Evolutionary conservation across 2,329 filamentous ascomycete species (phyloP), one percentile per base, ranked within the genome.

Genomic region (Ambrosiella cleistominuta): DNA sequence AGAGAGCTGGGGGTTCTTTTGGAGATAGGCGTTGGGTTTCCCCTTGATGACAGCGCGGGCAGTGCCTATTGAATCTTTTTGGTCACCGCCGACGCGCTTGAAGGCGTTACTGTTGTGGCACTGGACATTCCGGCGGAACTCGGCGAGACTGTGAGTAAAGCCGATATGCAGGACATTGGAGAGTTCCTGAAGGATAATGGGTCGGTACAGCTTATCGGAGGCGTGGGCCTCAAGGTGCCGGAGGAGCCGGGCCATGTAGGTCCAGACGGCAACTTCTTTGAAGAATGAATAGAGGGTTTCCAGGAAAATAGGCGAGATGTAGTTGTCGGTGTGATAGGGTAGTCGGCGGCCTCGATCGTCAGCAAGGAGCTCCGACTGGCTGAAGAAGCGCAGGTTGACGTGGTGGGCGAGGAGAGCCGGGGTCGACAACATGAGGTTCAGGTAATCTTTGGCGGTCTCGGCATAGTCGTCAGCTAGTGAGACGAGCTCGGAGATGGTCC

Each of bases 101-200:
- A 77, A 77, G 63, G 67, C 70, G 52, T 71, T 72, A 0, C 70
- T 72, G 0, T 62, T 66, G 0, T 59, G 60, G 0, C 65, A 67
- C 44, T 73, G 67, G 0, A 75, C 62, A 1, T 70, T 64, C 6
- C 73, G 72, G 60, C 70, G 74, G 52, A 77, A 68, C 0, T 67
- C 27, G 11, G 64, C 61, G 44, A 74, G 71, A 0, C 66, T 63
- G 1, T 71, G 70, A 1, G 47, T 55, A 52, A 71, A 76, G 54
- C 75, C 74, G 0, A 74, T 59, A n/a, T 75, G 65, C 19, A 69
- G 72, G 3, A 73, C 57, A 52, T 75, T 75, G 35, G 70, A 67
- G 0, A 76, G 60, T 54, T 78, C 74, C 60, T 77, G 73, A 1
- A 74, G 65, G 7, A 76, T 56, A 1, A 70, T 65, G 0, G 62